phyloP scores from a whole-genome alignment of 805 yeast species.

The Wickerhamomyces queroliae region DNA sequence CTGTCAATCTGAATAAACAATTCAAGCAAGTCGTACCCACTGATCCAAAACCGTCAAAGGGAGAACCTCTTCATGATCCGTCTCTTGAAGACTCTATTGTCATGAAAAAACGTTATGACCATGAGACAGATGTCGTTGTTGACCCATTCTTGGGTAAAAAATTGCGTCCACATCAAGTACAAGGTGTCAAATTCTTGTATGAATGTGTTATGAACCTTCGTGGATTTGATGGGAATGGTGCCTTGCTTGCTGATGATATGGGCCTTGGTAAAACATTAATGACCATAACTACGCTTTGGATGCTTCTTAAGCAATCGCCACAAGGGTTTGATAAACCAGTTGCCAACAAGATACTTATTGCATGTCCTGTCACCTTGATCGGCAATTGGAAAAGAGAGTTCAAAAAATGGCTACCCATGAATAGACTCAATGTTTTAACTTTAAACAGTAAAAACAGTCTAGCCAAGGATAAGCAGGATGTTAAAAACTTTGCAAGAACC shows the following conservation, averaged over 20 bases:
- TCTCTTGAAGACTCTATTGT: slow-evolving; percentile 31
- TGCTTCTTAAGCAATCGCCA: slow-evolving; percentile 62
- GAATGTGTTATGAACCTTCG: slow-evolving; percentile 74
- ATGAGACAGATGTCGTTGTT: slow-evolving; percentile 42
- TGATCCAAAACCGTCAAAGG: slow-evolving; percentile 10
- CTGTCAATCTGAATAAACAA: slow-evolving; percentile 15
- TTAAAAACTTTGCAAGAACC: slow-evolving; percentile 38
- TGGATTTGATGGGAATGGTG: slow-evolving; percentile 53
- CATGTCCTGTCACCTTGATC: slow-evolving; percentile 88
- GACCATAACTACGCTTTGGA: slow-evolving; percentile 82
- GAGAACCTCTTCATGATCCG: slow-evolving; percentile 36
- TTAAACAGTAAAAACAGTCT: slow-evolving; percentile 43
- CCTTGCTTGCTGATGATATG: slow-evolving; percentile 94
- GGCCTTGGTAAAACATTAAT: slow-evolving; percentile 89
- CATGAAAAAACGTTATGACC: slow-evolving; percentile 27
- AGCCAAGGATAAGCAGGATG: slow-evolving; percentile 36
- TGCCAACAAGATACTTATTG: slow-evolving; percentile 61
- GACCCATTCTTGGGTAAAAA: slow-evolving; percentile 49
- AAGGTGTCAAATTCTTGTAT: slow-evolving; percentile 78
- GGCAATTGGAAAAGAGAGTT: slow-evolving; percentile 88
- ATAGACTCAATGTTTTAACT: slow-evolving; percentile 58
- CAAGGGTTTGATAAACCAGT: slow-evolving; percentile 28
- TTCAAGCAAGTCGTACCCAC: slow-evolving; percentile 18
- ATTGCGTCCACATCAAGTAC: slow-evolving; percentile 81
- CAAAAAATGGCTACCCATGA: slow-evolving; percentile 69